phyloP scores from a whole-genome alignment of 805 yeast genomes.

The Metschnikowia matae region DNA sequence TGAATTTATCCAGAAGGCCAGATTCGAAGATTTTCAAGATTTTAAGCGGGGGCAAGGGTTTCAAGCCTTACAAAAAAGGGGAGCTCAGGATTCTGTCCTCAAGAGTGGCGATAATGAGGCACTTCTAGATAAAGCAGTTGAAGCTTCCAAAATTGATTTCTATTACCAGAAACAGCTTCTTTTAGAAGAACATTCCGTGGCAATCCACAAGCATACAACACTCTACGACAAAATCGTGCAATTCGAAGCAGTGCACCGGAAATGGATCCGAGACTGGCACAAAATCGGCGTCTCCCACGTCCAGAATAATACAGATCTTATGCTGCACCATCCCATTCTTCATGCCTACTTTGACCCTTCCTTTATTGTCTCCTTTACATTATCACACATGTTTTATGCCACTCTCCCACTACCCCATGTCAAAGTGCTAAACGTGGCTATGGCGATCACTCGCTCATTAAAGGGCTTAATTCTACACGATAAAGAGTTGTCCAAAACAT shows the following conservation, averaged over 20 bases:
- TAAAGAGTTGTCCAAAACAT: not conserved
- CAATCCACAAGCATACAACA: slow-evolving; percentile 1
- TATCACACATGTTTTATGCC: slow-evolving; percentile 19
- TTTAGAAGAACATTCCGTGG: slow-evolving; percentile 23
- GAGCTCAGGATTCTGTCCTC: no score
- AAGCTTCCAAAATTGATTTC: slow-evolving; percentile 7
- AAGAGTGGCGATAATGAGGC: no score
- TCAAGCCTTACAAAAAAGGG: not conserved
- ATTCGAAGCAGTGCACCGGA: not conserved
- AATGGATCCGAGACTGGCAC: slow-evolving; percentile 4
- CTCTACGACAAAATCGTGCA: not conserved
- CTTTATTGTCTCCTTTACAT: slow-evolving; percentile 15
- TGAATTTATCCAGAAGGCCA: not conserved
- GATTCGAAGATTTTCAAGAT: not conserved
- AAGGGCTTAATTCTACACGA: slow-evolving; percentile 1
- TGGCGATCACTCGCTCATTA: not conserved
- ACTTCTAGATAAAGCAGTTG: no score
- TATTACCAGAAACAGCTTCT: slow-evolving; percentile 25
- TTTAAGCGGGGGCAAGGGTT: not conserved
- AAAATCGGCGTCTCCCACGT: not conserved
- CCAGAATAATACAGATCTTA: slow-evolving; percentile 1
- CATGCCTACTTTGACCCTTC: slow-evolving; percentile 13
- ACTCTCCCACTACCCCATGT: slow-evolving; percentile 18
- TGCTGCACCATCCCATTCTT: slow-evolving; percentile 5
- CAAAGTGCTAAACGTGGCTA: slow-evolving; percentile 18